A percentile compares a stretch with the other conserved stretches of the same genome.
These are phyloP conservation scores for Agroathelia rolfsii DNA, from an alignment of 1,284 basidiomycete species.

Conservation along the genomic window DNA sequence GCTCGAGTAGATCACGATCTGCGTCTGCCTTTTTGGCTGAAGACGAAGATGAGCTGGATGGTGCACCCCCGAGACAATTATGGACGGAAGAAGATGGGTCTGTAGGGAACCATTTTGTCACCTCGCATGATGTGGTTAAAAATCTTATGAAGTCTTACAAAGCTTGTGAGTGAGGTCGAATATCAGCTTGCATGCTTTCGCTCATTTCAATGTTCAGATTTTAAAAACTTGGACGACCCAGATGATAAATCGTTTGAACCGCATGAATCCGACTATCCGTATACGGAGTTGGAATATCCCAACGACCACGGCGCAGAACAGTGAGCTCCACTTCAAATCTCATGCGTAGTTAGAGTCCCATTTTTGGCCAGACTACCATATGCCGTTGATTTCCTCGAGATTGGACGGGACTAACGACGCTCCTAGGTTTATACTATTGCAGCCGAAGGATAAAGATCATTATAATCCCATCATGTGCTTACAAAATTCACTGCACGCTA, in stretches of 20 bases:
- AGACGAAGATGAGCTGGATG: slow-evolving; percentile 13
- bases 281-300: slow-evolving; percentile 62
- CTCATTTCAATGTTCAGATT: too few species aligned
- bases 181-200: too few species aligned
- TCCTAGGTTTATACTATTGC: slow-evolving; percentile 56
- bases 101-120: slow-evolving; percentile 41
- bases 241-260: slow-evolving; percentile 50
- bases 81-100: slow-evolving; percentile 40
- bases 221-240: slow-evolving; percentile 50
- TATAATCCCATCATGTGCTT: slow-evolving; percentile 72
- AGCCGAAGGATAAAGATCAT: slow-evolving; percentile 70
- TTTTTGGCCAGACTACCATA: slow-evolving; percentile 5
- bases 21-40: slow-evolving; percentile 32
- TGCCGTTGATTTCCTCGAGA: slow-evolving; percentile 4
- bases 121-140: slow-evolving; percentile 51
- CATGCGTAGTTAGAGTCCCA: too few species aligned
- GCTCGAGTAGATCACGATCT: slow-evolving; percentile 39
- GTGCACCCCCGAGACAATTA: slow-evolving; percentile 31
- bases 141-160: slow-evolving; percentile 54
- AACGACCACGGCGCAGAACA: slow-evolving; percentile 53
- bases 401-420: too few species aligned
- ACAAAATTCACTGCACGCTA: slow-evolving; percentile 54
- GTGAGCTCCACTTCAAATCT: too few species aligned
- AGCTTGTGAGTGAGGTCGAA: slow-evolving; percentile 51
- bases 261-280: slow-evolving; percentile 45